Percentiles rank a stretch among this genome's conserved stretches.
phyloP scores from a whole-genome alignment of 2,329 filamentous ascomycete genomes.

The Penicillium crustosum region DNA sequence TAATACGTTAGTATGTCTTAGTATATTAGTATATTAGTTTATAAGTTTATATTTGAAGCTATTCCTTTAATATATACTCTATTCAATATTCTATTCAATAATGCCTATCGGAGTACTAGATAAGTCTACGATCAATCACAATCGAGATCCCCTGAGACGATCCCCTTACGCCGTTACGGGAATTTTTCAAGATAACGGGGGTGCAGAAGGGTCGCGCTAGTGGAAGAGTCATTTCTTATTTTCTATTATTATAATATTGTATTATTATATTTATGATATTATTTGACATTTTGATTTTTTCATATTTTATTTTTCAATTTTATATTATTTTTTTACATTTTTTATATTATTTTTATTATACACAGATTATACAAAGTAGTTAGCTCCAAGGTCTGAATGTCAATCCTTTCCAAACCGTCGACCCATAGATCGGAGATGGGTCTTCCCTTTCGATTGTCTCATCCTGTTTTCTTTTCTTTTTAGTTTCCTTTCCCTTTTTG shows the following conservation, averaged over 20 bases:
- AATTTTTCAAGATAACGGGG: conserved; percentile 29
- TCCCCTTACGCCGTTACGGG: conserved; percentile 28
- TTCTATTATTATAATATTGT: conserved; percentile 9
- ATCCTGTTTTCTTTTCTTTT: conserved; percentile 16
- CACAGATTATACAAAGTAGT: conserved; percentile 4
- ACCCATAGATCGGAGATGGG: conserved; percentile 29
- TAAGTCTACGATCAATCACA: conserved; percentile 7
- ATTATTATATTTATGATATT: not conserved
- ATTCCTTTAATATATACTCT: not conserved
- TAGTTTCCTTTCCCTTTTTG: conserved; percentile 10
- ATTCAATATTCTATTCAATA: not conserved
- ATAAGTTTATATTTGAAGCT: not conserved
- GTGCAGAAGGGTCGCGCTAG: conserved; percentile 29
- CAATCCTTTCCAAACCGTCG: conserved; percentile 27
- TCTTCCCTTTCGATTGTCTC: conserved; percentile 20
- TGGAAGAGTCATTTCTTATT: conserved; percentile 27
- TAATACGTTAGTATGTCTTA: not conserved
- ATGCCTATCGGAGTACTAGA: not conserved
- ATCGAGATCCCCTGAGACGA: conserved; percentile 5
- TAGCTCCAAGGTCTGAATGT: conserved; percentile 19
- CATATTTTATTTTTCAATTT: not conserved
- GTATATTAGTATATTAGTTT: too few relatives aligned
- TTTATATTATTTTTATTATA: conserved; percentile 11
- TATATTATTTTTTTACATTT: conserved; percentile 9
- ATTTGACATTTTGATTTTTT: conserved; percentile 5